phyloP scores from a whole-genome alignment of 495 filamentous ascomycete genomes.

The Penicillium odoratum region DNA sequence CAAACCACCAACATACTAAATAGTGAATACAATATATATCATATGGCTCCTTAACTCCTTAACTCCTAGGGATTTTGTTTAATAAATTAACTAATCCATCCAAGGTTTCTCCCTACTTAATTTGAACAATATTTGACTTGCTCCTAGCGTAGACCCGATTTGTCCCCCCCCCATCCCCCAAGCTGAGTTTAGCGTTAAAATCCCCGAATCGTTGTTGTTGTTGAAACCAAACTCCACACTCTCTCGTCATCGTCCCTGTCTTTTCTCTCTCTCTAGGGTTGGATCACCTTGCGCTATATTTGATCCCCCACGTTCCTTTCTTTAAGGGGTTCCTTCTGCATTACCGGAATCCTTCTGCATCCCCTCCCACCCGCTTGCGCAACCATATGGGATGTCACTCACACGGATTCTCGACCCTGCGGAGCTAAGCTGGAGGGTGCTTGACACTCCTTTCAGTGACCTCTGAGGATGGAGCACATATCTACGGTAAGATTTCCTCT shows the following conservation, averaged over 20 bases:
- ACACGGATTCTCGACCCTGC: constrained; percentile 33
- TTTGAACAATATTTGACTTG: neutral
- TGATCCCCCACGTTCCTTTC: constrained; percentile 3
- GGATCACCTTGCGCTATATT: neutral
- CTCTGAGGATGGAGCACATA: constrained; percentile 50
- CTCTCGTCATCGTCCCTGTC: constrained; percentile 19
- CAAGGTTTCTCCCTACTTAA: neutral
- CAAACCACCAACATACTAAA: neutral
- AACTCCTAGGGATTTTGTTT: no score
- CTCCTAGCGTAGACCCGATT: constrained; percentile 27
- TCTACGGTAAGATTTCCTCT: constrained; percentile 40
- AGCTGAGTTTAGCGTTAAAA: constrained; percentile 24
- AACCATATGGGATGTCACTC: constrained; percentile 44
- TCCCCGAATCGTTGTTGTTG: constrained; percentile 28
- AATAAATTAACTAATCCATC: no score
- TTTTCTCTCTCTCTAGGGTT: constrained; percentile 13
- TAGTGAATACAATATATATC: no score
- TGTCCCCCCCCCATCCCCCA: constrained; percentile 17
- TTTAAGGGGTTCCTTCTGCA: neutral
- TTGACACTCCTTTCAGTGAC: constrained; percentile 33
- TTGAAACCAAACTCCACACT: constrained; percentile 19
- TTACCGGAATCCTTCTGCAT: neutral
- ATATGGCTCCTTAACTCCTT: no score
- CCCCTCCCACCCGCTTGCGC: constrained; percentile 11
- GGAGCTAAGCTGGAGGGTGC: constrained; percentile 42